Base-by-base conservation (phyloP, 768 basidiomycete species). In the Tylopilus balloui region DNA sequence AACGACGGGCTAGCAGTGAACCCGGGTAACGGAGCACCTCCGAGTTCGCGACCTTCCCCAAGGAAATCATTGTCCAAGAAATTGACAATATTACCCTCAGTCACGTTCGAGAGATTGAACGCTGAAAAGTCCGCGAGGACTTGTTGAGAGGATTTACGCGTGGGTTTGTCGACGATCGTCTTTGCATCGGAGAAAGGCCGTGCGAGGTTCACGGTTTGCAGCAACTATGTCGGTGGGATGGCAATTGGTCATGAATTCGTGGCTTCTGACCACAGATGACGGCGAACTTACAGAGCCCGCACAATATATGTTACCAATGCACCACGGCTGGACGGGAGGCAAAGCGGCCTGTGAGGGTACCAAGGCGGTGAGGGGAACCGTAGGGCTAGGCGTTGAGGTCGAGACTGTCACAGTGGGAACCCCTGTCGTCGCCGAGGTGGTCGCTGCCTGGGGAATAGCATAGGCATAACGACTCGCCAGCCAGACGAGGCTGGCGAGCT, bases 161-260 rank as follows among this genome's bases (percentile, higher is more conserved):
- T 95, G 3, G 92, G 92, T 75, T 93, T 73, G 74, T 95, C 93
- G 8, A 88, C 87, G 64, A 95, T 84, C 0, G 89, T 93, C 70
- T 96, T 95, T 39, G 84, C 81, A 66, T 96, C 93, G 0, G 76
- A 64, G 62, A 77, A 96, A 23, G 87, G 69, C 35, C 76, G 64
- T 0, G 92, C 90, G 52, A 95, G 57, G 64, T 92, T 86, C 52
- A 94, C 83, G 1, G 88, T 86, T 78, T 95, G 92, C 21, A 96
- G 73, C 9, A 92, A 61, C 88, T 91, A 15, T 10, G 7, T 24
- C 20, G 36, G 34, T 3, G 17, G 29, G 8, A 32, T 1, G 13
- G 19, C 6, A 7, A 35, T 47, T n/a, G n/a, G n/a, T n/a, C n/a
- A n/a, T n/a, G n/a, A 34, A 36, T 20, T n/a, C 9, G 14, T 7